Conservation (phyloP, 805 yeast genomes). For the Cyberlindnera mrakii region DNA sequence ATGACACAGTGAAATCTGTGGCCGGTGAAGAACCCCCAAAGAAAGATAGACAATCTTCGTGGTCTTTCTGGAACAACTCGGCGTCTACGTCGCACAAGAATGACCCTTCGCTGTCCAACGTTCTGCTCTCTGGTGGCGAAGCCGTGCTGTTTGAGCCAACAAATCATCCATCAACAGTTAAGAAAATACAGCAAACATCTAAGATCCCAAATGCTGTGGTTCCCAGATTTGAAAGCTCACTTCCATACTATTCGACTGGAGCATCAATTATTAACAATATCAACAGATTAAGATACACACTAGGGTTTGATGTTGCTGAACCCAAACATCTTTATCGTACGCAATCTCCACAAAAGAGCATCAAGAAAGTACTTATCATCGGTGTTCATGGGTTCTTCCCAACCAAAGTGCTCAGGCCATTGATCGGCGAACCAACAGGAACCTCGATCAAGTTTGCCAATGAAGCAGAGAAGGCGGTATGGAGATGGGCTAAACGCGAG, state of each 20-base stretch:
- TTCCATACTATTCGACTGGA: constrained; percentile 16
- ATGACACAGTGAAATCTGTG: constrained; percentile 9
- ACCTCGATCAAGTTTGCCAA: constrained; percentile 86
- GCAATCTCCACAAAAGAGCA: constrained; percentile 11
- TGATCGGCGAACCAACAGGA: constrained; percentile 95
- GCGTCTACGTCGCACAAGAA: constrained; percentile 2
- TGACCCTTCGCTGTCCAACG: constrained; percentile 12
- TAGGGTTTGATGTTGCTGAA: constrained; percentile 22
- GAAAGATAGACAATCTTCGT: constrained; percentile 15
- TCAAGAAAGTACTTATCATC: constrained; percentile 66
- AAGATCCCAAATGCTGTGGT: constrained; percentile 19
- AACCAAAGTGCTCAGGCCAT: constrained; percentile 71
- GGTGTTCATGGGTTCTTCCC: constrained; percentile 99
- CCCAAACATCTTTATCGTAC: constrained; percentile 23
- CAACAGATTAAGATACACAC: constrained; percentile 18
- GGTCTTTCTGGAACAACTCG: constrained; percentile 23
- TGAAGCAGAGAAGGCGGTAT: constrained; percentile 79
- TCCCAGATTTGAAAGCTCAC: constrained; percentile 21
- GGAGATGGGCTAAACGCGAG: constrained; percentile 46
- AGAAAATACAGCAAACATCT: constrained; percentile 1
- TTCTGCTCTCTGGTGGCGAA: constrained; percentile 18
- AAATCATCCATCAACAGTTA: constrained; percentile 1
- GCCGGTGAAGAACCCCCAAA: constrained; percentile 3
- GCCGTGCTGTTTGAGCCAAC: constrained; percentile 22
- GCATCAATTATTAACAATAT: constrained; percentile 17